Conservation (phyloP, 495 filamentous ascomycete species). For the Geopyxis carbonaria region DNA sequence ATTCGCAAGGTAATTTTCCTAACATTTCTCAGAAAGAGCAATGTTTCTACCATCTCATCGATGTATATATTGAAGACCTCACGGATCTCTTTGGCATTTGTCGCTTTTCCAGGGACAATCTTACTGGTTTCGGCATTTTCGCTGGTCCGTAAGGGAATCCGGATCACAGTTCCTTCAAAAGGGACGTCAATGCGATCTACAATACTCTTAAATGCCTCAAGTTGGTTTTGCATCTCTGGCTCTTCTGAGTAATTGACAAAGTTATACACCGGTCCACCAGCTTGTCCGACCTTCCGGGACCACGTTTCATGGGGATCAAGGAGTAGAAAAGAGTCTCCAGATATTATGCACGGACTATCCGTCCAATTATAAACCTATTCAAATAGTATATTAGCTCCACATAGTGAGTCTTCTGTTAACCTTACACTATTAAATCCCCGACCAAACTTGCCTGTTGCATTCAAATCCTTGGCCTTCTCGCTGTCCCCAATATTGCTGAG, state of each 20-base stretch:
- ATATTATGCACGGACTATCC: slow-evolving; percentile 30
- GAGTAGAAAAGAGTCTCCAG: slow-evolving; percentile 26
- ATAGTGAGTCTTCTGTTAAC: background rate
- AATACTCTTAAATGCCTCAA: slow-evolving; percentile 25
- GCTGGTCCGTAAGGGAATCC: slow-evolving; percentile 29
- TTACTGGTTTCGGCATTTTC: slow-evolving; percentile 16
- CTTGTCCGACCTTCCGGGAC: slow-evolving; percentile 20
- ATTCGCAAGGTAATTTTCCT: slow-evolving; percentile 23
- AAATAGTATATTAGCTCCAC: too few relatives aligned
- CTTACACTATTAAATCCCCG: slow-evolving; percentile 30
- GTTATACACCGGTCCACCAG: slow-evolving; percentile 29
- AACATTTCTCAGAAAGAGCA: slow-evolving; percentile 29
- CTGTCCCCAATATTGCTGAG: slow-evolving; percentile 28
- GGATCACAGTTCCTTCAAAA: slow-evolving; percentile 29
- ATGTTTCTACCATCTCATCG: slow-evolving; percentile 24
- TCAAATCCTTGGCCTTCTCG: slow-evolving; percentile 25
- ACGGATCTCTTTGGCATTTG: slow-evolving; percentile 19
- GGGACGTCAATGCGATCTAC: slow-evolving; percentile 7
- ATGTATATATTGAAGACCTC: slow-evolving; percentile 25
- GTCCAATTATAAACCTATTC: slow-evolving; percentile 32
- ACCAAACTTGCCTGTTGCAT: slow-evolving; percentile 29
- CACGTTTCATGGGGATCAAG: slow-evolving; percentile 31
- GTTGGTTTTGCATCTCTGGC: slow-evolving; percentile 27
- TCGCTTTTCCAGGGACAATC: slow-evolving; percentile 22
- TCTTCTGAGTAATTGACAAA: slow-evolving; percentile 23